Percentiles rank a stretch among this genome's conserved stretches.
phyloP scores from a whole-genome alignment of 768 basidiomycete genomes.

The Amanita pallidorosea region DNA sequence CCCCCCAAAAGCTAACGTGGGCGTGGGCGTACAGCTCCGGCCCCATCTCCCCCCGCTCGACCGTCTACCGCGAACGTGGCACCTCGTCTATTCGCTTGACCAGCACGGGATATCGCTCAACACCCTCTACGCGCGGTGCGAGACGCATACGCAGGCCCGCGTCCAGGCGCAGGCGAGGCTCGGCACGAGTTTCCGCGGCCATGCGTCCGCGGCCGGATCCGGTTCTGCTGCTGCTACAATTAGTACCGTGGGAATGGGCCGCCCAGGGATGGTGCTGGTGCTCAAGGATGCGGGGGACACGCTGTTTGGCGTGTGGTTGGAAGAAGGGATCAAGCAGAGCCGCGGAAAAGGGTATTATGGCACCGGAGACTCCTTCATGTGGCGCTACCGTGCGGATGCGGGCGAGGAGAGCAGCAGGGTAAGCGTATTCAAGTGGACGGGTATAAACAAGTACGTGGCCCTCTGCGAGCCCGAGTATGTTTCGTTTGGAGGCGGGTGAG shows the following conservation, averaged over 20 bases:
- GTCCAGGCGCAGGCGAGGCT: constrained; percentile 17
- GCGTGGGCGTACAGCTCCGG: constrained; percentile 55
- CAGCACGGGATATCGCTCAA: constrained; percentile 91
- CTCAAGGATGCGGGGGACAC: constrained; percentile 53
- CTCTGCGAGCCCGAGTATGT: constrained; percentile 73
- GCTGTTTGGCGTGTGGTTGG: constrained; percentile 78
- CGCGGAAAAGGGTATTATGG: constrained; percentile 71
- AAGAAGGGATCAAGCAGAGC: constrained; percentile 54
- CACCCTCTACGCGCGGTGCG: constrained; percentile 70
- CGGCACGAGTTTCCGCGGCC: constrained; percentile 18
- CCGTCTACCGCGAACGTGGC: constrained; percentile 64
- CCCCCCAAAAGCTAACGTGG: too few relatives aligned
- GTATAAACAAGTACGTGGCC: constrained; percentile 82
- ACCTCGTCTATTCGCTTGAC: constrained; percentile 80
- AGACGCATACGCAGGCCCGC: constrained; percentile 23
- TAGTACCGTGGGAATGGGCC: background rate
- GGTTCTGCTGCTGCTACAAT: background rate
- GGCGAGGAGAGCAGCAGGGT: constrained; percentile 19
- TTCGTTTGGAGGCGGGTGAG: constrained; percentile 90
- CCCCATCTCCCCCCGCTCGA: constrained; percentile 62
- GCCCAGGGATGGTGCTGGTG: constrained; percentile 34
- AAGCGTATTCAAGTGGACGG: constrained; percentile 73
- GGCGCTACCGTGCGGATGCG: constrained; percentile 40
- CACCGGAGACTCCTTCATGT: constrained; percentile 83
- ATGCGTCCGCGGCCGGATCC: too few relatives aligned